Conservation (phyloP, 2,329 filamentous ascomycete species). For the Orbilia ellipsospora region DNA sequence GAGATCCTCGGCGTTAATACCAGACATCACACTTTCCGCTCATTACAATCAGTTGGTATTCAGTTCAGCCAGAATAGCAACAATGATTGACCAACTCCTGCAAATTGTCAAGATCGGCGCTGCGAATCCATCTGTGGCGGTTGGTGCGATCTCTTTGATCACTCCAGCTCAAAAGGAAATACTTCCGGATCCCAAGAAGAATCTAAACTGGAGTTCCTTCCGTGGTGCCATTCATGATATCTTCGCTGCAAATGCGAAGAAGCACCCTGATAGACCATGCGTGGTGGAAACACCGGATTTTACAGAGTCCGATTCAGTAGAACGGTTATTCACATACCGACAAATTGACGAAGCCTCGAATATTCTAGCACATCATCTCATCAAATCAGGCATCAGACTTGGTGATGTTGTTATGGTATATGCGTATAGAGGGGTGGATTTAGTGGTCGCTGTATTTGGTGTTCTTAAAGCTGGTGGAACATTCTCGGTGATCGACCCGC, state of each 20-base stretch:
- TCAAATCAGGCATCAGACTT: conserved; percentile 75
- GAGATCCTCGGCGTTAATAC: conserved; percentile 59
- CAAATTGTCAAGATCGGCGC: conserved; percentile 64
- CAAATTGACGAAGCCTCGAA: conserved; percentile 90
- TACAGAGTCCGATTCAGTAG: conserved; percentile 63
- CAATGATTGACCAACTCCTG: conserved; percentile 64
- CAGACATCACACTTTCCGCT: conserved; percentile 63
- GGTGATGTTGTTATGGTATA: conserved; percentile 96
- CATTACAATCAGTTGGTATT: conserved; percentile 66
- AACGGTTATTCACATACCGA: conserved; percentile 80
- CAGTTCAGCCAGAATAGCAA: conserved; percentile 64
- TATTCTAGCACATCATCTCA: conserved; percentile 80
- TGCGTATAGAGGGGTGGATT: conserved; percentile 81
- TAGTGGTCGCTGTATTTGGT: conserved; percentile 84
- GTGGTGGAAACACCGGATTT: conserved; percentile 73
- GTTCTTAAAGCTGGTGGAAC: conserved; percentile 71
- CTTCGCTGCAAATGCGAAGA: conserved; percentile 74
- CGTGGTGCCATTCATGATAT: conserved; percentile 76
- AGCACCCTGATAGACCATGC: conserved; percentile 75
- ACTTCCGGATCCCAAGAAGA: conserved; percentile 73
- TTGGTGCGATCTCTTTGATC: conserved; percentile 64
- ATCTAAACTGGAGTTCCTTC: conserved; percentile 76
- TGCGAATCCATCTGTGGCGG: conserved; percentile 62
- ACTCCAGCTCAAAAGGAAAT: conserved; percentile 57
- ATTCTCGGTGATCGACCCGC: conserved; percentile 78